These are phyloP conservation scores for Rhododendron molle DNA, from an alignment of 148 eudicot species.

Conservation along the genomic window DNA sequence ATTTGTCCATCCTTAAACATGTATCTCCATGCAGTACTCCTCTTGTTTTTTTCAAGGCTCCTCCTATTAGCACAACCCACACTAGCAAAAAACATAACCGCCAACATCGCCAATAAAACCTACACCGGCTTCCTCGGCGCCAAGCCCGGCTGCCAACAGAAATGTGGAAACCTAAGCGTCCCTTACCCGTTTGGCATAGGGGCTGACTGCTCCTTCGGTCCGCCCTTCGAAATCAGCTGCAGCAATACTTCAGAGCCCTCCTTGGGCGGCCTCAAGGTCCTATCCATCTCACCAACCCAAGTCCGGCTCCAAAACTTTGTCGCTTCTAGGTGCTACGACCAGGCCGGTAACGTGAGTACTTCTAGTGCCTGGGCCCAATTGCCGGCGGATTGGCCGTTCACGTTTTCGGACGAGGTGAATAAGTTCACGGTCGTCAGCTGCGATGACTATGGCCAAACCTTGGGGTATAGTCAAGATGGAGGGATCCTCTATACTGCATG, in stretches of 20 bases:
- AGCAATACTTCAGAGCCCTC: no score
- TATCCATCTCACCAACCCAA: conserved; percentile 14
- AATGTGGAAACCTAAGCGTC: conserved; percentile 8
- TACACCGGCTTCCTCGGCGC: neutral
- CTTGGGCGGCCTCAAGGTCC: conserved; percentile 7
- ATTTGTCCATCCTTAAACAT: neutral
- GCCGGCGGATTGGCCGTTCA: neutral
- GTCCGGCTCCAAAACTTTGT: conserved; percentile 15
- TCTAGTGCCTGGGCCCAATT: neutral
- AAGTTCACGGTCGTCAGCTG: conserved; percentile 43
- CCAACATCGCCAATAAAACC: neutral
- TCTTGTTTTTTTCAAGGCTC: neutral
- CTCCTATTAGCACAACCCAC: neutral
- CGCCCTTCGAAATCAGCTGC: no score
- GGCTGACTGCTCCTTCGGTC: no score
- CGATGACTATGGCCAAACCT: conserved; percentile 17
- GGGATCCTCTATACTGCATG: conserved; percentile 18
- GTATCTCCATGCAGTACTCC: neutral
- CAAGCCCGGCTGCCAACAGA: conserved; percentile 16
- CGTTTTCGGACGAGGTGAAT: conserved; percentile 29
- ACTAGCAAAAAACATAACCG: neutral
- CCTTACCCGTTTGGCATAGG: no score
- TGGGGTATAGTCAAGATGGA: neutral
- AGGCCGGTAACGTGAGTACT: neutral
- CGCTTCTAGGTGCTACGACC: conserved; percentile 18